phyloP scores from a whole-genome alignment of 208 protist species.

The Novymonas esmeraldas region DNA sequence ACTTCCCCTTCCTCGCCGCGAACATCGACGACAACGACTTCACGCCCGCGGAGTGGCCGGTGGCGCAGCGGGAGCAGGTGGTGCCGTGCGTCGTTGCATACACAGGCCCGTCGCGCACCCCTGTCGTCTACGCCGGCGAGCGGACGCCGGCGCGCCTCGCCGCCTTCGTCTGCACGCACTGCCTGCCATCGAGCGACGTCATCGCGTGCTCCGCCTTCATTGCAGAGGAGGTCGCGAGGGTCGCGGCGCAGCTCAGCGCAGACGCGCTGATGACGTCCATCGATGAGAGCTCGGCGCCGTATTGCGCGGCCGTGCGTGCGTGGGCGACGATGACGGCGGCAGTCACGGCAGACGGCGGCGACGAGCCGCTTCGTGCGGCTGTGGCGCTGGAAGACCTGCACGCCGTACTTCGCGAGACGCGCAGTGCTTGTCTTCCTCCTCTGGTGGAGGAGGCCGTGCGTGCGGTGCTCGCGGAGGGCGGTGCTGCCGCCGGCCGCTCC shows the following conservation, averaged over 20 bases:
- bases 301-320: not conserved
- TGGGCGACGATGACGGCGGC: not conserved
- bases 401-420: no score
- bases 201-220: slow-evolving; percentile 17
- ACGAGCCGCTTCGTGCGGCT: not conserved
- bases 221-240: slow-evolving; percentile 8
- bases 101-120: not conserved
- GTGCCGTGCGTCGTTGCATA: slow-evolving; percentile 58
- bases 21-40: slow-evolving; percentile 81
- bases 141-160: slow-evolving; percentile 1
- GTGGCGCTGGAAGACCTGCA: not conserved
- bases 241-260: slow-evolving; percentile 3
- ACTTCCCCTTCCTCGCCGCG: slow-evolving; percentile 50
- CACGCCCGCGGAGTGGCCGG: slow-evolving; percentile 49
- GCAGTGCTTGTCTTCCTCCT: no score
- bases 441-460: not conserved
- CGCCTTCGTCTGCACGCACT: slow-evolving; percentile 17
- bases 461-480: not conserved
- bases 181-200: slow-evolving; percentile 13
- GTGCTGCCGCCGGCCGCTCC: not conserved
- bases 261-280: slow-evolving; percentile 15
- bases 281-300: slow-evolving; percentile 7
- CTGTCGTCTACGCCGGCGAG: slow-evolving; percentile 5
- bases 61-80: slow-evolving; percentile 26
- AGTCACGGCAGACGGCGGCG: not conserved